Conservation (phyloP, 2,329 filamentous ascomycete species). For the Ceratocystis albifundus region DNA sequence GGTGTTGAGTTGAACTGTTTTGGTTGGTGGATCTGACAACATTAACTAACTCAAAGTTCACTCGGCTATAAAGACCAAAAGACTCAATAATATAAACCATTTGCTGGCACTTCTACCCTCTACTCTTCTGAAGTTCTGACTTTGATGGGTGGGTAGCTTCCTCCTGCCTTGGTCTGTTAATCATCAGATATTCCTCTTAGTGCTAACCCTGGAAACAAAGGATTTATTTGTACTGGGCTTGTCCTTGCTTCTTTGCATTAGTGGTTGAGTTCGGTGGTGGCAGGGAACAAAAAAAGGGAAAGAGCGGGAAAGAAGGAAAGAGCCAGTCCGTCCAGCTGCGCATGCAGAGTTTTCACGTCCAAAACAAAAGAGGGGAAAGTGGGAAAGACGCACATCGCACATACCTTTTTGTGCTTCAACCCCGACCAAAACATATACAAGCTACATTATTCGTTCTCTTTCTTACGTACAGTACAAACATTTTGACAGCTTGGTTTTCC, state of each 20-base stretch:
- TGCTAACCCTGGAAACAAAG: not conserved
- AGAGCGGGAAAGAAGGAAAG: not conserved
- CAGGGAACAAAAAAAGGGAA: too few species aligned
- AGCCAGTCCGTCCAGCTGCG: not conserved
- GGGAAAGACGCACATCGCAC: not conserved
- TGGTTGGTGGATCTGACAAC: too few species aligned
- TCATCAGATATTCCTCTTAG: not conserved
- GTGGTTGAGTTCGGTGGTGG: not conserved
- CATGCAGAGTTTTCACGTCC: constrained; percentile 15
- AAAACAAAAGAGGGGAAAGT: not conserved
- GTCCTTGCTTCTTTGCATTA: not conserved
- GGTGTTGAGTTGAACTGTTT: not conserved
- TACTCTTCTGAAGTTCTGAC: too few species aligned
- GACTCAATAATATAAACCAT: not conserved
- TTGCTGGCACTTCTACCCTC: too few species aligned
- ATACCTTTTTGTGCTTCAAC: too few species aligned
- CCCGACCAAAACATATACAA: too few species aligned
- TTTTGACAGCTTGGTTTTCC: too few species aligned
- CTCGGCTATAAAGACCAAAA: not conserved
- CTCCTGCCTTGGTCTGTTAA: not conserved
- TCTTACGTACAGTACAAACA: too few species aligned
- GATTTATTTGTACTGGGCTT: not conserved
- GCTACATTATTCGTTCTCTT: too few species aligned
- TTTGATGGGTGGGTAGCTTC: too few species aligned
- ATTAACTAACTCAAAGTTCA: too few species aligned